phyloP scores from a whole-genome alignment of 371 early-diverging fungal genomes.

The Funneliformis caledonium region DNA sequence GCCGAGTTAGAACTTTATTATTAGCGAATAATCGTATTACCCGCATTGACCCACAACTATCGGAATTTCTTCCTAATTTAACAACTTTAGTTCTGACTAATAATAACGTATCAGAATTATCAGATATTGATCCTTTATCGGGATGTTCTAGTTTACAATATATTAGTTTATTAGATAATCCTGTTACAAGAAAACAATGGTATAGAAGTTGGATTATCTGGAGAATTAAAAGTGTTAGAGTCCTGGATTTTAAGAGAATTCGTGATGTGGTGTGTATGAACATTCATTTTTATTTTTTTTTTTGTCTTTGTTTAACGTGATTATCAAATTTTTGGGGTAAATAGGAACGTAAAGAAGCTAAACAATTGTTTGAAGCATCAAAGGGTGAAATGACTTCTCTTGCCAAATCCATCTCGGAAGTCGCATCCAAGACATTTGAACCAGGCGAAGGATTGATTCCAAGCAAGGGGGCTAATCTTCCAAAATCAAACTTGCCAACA shows the following conservation, averaged over 20 bases:
- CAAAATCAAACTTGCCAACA: conserved; percentile 50
- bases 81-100: conserved; percentile 82
- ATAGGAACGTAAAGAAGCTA: conserved; percentile 81
- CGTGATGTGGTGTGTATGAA: conserved; percentile 62
- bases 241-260: conserved; percentile 85
- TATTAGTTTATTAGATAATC: conserved; percentile 84
- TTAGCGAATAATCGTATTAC: conserved; percentile 87
- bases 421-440: conserved; percentile 71
- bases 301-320: not conserved
- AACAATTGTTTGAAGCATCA: conserved; percentile 67
- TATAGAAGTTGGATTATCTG: conserved; percentile 85
- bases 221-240: conserved; percentile 75
- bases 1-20: conserved; percentile 78
- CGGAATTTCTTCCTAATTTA: conserved; percentile 75
- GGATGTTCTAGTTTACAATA: conserved; percentile 60
- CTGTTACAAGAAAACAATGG: conserved; percentile 78
- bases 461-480: conserved; percentile 26
- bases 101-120: conserved; percentile 81
- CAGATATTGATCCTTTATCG: conserved; percentile 79
- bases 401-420: conserved; percentile 63
- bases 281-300: not conserved
- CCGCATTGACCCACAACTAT: conserved; percentile 69
- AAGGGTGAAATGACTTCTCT: conserved; percentile 64
- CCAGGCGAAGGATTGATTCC: conserved; percentile 71
- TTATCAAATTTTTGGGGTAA: not conserved